phyloP scores from a whole-genome alignment of 2,329 filamentous ascomycete genomes.

The Tolypocladium pustulatum region DNA sequence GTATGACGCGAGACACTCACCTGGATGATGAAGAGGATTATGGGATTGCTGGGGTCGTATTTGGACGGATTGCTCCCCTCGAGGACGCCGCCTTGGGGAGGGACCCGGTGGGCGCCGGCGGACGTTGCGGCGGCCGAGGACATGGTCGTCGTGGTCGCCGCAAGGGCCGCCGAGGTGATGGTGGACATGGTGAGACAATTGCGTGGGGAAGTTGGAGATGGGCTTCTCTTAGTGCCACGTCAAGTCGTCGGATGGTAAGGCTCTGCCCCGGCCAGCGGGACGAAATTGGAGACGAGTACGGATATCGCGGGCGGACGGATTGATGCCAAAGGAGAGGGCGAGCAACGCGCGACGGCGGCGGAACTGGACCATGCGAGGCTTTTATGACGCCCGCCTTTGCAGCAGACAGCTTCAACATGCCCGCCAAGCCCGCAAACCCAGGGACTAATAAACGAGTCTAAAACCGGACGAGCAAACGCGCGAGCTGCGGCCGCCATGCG shows the following conservation, averaged over 20 bases:
- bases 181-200: not conserved
- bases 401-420: not conserved
- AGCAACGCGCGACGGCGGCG: not conserved
- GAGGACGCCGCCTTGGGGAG: slow-evolving; percentile 50
- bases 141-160: not conserved
- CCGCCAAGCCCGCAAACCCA: not conserved
- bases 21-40: slow-evolving; percentile 70
- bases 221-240: not conserved
- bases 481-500: not conserved
- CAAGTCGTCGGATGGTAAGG: not conserved
- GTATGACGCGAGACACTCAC: no score
- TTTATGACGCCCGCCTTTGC: not conserved
- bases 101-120: not conserved
- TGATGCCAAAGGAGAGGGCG: not conserved
- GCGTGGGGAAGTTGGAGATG: not conserved
- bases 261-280: not conserved
- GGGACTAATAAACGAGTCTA: not conserved
- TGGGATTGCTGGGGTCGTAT: slow-evolving; percentile 61
- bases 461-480: not conserved
- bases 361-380: not conserved
- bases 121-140: not conserved
- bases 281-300: not conserved
- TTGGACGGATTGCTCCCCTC: slow-evolving; percentile 59
- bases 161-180: not conserved
- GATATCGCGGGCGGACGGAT: not conserved